Conservation (phyloP, 164 flowering plant species). For the Hamamelis virginiana region DNA sequence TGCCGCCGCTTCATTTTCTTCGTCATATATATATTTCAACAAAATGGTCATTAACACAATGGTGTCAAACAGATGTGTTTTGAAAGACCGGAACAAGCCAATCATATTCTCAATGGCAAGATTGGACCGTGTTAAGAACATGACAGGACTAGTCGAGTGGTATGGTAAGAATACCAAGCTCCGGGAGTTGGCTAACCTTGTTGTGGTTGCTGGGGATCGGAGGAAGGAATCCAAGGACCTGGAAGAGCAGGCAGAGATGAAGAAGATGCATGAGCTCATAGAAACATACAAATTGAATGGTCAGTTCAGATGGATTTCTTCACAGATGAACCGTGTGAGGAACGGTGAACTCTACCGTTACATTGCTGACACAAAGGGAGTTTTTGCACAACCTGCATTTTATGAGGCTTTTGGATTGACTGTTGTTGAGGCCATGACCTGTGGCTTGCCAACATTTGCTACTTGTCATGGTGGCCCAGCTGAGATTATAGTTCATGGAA, state of each 20-base stretch:
- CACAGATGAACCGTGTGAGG: constrained; percentile 30
- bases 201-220: constrained; percentile 44
- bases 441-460: constrained; percentile 35
- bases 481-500: constrained; percentile 30
- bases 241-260: constrained; percentile 23
- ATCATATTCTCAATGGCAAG: constrained; percentile 63
- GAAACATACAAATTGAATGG: constrained; percentile 28
- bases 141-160: constrained; percentile 47
- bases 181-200: constrained; percentile 43
- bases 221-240: constrained; percentile 24
- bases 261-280: constrained; percentile 28
- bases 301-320: constrained; percentile 32
- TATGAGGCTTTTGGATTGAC: constrained; percentile 37
- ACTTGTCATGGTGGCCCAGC: constrained; percentile 36
- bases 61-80: constrained; percentile 27
- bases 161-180: constrained; percentile 46
- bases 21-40: background rate
- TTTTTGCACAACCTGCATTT: constrained; percentile 30
- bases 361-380: constrained; percentile 29
- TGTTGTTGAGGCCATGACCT: constrained; percentile 33
- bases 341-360: constrained; percentile 32
- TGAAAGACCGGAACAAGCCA: constrained; percentile 41
- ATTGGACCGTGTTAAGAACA: constrained; percentile 49
- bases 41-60: background rate
- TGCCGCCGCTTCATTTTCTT: background rate